Evolutionary conservation across 345 rosid genomes (phyloP), one percentile per base, ranked within the genome.

Genomic region (Brassica incana): DNA sequence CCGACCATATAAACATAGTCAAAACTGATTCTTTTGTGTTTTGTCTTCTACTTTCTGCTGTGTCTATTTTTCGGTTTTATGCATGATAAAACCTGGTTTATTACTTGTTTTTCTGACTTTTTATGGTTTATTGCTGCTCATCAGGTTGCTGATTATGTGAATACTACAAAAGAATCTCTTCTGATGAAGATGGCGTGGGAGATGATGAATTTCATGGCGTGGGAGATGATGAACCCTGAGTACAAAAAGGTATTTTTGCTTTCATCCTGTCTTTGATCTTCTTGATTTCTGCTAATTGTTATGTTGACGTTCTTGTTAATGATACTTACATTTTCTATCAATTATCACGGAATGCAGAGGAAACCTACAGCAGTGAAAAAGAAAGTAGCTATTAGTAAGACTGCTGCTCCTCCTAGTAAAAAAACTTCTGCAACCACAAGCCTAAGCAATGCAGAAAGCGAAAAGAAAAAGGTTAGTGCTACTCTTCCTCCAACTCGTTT

Each of bases 111-210:
- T 23, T 23, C 25, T 23, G 25, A 23, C 25, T 23, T 23, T 23
- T 23, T 23, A 23, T 23, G 25, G 25, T 23, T 23, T 23, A 23
- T 23, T 23, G 25, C 25, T 23, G 58, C 40, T 69, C 35, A 35
- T 58, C 77, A 83, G 83, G 83, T 80, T 45, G 64, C 50, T 69
- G 74, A 71, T 48, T 50, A 50, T 73, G 30, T 83, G 18, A 72
- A 54, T 66, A 64, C 29, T 23, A 60, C 66, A 15, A 60, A 73
- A 7, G 79, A 80, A 30, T 56, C 60, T 15, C 50, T 40, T 32
- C 15, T 73, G 61, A 80, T 69, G 65, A 77, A 77, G 72, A 69
- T 36, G 27, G 67, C 80, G 18, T 83, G 86, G 82, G 86, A 83
- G 36, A 0, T 67, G 74, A 76, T 73, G 77, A 80, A 83, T 20